Conservation (phyloP, 345 rosid species). For the Limnanthes douglasii region DNA sequence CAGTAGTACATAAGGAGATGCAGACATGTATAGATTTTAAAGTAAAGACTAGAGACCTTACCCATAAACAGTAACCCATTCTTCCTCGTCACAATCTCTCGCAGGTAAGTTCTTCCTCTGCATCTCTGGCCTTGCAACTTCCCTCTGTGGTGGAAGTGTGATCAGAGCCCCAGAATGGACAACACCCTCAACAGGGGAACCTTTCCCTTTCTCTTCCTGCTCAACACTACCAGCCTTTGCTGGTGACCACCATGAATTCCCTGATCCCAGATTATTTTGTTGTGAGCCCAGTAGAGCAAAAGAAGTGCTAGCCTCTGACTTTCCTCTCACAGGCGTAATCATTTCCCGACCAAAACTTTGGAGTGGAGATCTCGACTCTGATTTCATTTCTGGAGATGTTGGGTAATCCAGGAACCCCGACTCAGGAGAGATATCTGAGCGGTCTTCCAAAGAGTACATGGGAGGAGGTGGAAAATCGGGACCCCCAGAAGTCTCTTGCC, state of each 20-base stretch:
- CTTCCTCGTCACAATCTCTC: slow-evolving; percentile 77
- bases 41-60: slow-evolving; percentile 13
- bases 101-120: slow-evolving; percentile 53
- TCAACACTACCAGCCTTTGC: slow-evolving; percentile 31
- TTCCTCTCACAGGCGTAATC: slow-evolving; percentile 39
- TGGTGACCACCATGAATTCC: slow-evolving; percentile 51
- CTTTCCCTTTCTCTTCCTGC: slow-evolving; percentile 74
- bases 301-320: slow-evolving; percentile 45
- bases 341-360: slow-evolving; percentile 40
- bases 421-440: slow-evolving; percentile 80
- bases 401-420: slow-evolving; percentile 72
- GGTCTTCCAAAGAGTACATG: slow-evolving; percentile 74
- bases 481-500: slow-evolving; percentile 85
- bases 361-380: slow-evolving; percentile 39
- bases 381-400: slow-evolving; percentile 46
- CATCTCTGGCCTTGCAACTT: slow-evolving; percentile 92
- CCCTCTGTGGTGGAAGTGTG: slow-evolving; percentile 82
- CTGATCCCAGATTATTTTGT: slow-evolving; percentile 46
- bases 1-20: no score
- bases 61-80: slow-evolving; percentile 99
- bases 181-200: slow-evolving; percentile 91
- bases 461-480: slow-evolving; percentile 99
- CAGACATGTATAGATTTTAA: no score
- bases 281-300: slow-evolving; percentile 43
- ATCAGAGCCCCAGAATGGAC: slow-evolving; percentile 73